Percentiles rank a stretch among this genome's conserved stretches.
Conservation (phyloP, 352 stramenopile genomes). For the Globisporangium ultimum region DNA sequence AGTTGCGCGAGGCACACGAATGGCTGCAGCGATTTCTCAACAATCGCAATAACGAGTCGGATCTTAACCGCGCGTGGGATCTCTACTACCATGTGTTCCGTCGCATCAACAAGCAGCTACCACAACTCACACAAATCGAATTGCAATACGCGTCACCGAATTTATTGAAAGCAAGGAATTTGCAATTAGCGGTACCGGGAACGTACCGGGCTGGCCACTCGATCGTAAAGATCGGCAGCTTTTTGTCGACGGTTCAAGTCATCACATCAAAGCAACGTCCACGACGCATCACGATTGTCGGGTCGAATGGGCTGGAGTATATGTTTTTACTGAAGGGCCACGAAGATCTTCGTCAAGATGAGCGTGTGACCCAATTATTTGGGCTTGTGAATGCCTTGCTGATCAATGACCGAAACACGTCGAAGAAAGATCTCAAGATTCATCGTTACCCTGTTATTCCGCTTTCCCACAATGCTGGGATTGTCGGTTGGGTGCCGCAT, state of each 20-base stretch:
- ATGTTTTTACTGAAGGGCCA: constrained; percentile 99
- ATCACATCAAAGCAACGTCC: constrained; percentile 98
- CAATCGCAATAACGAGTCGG: constrained; percentile 56
- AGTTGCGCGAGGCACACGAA: constrained; percentile 84
- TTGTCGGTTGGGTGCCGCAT: constrained; percentile 98
- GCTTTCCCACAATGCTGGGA: constrained; percentile 97
- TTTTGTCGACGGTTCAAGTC: constrained; percentile 93
- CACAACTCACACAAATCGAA: constrained; percentile 94
- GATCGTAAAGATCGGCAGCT: constrained; percentile 80
- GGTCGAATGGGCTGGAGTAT: constrained; percentile 97
- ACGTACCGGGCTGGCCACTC: constrained; percentile 70
- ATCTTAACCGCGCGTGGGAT: constrained; percentile 96
- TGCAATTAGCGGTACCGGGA: constrained; percentile 96
- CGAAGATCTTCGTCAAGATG: constrained; percentile 99
- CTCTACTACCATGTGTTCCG: constrained; percentile 98
- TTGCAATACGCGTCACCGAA: constrained; percentile 94
- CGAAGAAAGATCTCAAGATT: constrained; percentile 97
- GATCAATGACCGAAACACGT: constrained; percentile 94
- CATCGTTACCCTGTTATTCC: constrained; percentile 97
- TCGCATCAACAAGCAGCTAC: constrained; percentile 86
- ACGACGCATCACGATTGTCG: constrained; percentile 93
- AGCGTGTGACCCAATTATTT: constrained; percentile 99
- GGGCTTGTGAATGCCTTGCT: constrained; percentile 99
- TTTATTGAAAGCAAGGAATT: constrained; percentile 88
- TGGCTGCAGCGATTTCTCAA: constrained; percentile 70